These are phyloP conservation scores for Astraeus odoratus DNA, from an alignment of 768 basidiomycete species.

Conservation along the genomic window DNA sequence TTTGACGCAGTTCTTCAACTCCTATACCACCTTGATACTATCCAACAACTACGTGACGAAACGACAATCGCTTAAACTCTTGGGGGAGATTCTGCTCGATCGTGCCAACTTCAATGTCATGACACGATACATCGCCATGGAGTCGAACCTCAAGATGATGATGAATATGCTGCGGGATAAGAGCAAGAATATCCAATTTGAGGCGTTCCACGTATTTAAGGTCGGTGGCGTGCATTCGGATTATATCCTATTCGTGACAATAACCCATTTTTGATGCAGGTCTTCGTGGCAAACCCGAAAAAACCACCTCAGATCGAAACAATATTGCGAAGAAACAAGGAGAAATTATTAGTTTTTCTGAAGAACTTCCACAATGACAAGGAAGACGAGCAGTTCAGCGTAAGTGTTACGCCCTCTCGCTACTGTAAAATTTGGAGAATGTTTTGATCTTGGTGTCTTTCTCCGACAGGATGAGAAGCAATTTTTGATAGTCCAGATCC, in stretches of 20 bases:
- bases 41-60: slow-evolving; percentile 99
- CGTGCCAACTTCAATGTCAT: slow-evolving; percentile 98
- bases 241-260: no score
- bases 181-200: slow-evolving; percentile 99
- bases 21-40: slow-evolving; percentile 87
- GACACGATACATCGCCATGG: slow-evolving; percentile 94
- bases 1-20: slow-evolving; percentile 85
- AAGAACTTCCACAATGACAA: slow-evolving; percentile 97
- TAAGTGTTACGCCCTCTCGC: slow-evolving; percentile 29
- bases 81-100: slow-evolving; percentile 96
- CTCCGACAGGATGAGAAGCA: slow-evolving; percentile 78
- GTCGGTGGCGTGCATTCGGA: slow-evolving; percentile 36
- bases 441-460: slow-evolving; percentile 2
- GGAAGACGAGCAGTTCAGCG: slow-evolving; percentile 96
- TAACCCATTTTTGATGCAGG: slow-evolving; percentile 35
- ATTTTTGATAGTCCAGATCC: slow-evolving; percentile 90
- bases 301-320: slow-evolving; percentile 92
- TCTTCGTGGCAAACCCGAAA: slow-evolving; percentile 99
- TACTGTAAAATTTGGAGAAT: neutral
- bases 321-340: slow-evolving; percentile 90
- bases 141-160: slow-evolving; percentile 99
- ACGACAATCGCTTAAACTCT: slow-evolving; percentile 94
- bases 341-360: slow-evolving; percentile 84
- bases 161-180: slow-evolving; percentile 98
- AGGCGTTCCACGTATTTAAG: slow-evolving; percentile 99